Percentiles rank a stretch among this genome's conserved stretches.
These are phyloP conservation scores for Cynara cardunculus DNA, from an alignment of 129 eudicot species.

Conservation along the genomic window DNA sequence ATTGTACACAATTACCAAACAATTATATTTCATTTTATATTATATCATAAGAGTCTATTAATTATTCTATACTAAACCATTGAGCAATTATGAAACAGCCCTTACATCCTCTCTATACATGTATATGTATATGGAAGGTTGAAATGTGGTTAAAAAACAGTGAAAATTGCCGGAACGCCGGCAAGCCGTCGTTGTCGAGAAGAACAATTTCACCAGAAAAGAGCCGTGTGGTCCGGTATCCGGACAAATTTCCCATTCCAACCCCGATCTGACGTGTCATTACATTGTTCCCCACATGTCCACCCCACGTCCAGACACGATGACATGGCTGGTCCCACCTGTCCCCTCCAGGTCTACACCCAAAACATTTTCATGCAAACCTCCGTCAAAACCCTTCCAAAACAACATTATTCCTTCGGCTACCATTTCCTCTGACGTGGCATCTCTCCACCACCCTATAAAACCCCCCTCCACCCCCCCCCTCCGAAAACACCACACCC, in stretches of 20 bases:
- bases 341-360: constrained; percentile 32
- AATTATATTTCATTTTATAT: too few species aligned
- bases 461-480: constrained; percentile 5
- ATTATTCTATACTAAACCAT: too few species aligned
- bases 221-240: constrained; percentile 39
- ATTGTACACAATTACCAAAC: too few species aligned
- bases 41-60: too few species aligned
- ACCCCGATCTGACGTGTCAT: constrained; percentile 43
- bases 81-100: too few species aligned
- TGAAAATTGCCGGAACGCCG: constrained; percentile 43
- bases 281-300: constrained; percentile 34
- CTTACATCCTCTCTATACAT: too few species aligned
- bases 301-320: background rate
- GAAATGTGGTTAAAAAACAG: background rate
- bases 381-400: constrained; percentile 50
- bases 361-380: constrained; percentile 36
- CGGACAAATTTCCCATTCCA: constrained; percentile 35
- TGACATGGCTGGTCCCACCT: constrained; percentile 50
- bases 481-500: constrained; percentile 17
- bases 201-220: constrained; percentile 35
- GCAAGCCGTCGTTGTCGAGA: constrained; percentile 51
- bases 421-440: constrained; percentile 21
- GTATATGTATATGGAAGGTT: background rate
- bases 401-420: constrained; percentile 32
- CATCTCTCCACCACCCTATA: constrained; percentile 12